Conservation (phyloP, 2,329 filamentous ascomycete genomes). For the Aspergillus sp. region DNA sequence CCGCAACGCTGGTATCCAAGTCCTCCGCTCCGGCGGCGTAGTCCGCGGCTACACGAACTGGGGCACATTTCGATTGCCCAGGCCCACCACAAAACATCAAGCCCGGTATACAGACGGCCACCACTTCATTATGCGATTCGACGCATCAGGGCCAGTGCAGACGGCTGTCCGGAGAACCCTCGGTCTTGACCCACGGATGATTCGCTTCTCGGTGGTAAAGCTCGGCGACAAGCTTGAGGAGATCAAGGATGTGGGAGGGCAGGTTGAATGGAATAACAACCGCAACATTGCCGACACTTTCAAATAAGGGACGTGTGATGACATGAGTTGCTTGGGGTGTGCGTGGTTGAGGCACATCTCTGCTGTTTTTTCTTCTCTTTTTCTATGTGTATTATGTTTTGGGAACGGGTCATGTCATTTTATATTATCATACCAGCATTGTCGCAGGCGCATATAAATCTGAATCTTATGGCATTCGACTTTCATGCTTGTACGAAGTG, state of each 20-base stretch:
- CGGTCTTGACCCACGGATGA: constrained; percentile 80
- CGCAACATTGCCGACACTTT: constrained; percentile 23
- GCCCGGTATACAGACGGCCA: constrained; percentile 77
- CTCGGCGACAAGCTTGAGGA: constrained; percentile 63
- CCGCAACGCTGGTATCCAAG: constrained; percentile 70
- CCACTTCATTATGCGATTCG: constrained; percentile 98
- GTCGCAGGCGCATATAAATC: constrained; percentile 24
- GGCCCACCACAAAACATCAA: constrained; percentile 71
- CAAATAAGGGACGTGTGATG: constrained; percentile 5
- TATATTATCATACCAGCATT: constrained; percentile 23
- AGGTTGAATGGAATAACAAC: constrained; percentile 46
- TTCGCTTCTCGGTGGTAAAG: constrained; percentile 80
- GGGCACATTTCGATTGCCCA: constrained; percentile 84
- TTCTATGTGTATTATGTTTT: constrained; percentile 16
- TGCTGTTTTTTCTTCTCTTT: constrained; percentile 5
- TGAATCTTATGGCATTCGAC: not conserved
- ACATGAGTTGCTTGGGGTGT: constrained; percentile 7
- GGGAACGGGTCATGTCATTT: constrained; percentile 10
- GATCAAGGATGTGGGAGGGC: constrained; percentile 52
- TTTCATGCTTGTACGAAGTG: not conserved
- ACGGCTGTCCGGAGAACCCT: constrained; percentile 67
- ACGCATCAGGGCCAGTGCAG: constrained; percentile 68
- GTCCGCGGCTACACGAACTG: constrained; percentile 91
- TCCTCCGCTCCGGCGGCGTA: constrained; percentile 79
- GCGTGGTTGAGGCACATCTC: not conserved